Conservation (phyloP, 2,329 filamentous ascomycete species). For the Sporothrix variecibatus region DNA sequence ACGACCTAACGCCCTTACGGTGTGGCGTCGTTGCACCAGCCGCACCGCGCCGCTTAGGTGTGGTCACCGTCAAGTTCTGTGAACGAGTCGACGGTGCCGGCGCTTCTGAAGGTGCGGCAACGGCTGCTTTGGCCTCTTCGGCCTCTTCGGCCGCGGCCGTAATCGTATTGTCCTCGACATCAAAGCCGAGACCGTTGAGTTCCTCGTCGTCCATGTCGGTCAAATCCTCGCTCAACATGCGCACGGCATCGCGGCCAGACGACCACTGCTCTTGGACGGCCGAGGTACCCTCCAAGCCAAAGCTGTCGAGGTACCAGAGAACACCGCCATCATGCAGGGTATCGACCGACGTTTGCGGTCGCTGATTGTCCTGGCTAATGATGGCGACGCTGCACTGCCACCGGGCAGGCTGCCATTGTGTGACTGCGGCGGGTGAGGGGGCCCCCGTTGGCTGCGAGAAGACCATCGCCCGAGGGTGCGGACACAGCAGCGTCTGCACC, state of each 20-base stretch:
- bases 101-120: not conserved
- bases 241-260: slow-evolving; percentile 64
- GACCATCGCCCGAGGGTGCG: not conserved
- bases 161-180: slow-evolving; percentile 53
- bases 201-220: slow-evolving; percentile 93
- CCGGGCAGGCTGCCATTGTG: slow-evolving; percentile 50
- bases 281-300: slow-evolving; percentile 78
- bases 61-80: slow-evolving; percentile 18
- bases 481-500: slow-evolving; percentile 37
- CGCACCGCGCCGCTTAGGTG: slow-evolving; percentile 21
- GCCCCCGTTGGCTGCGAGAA: slow-evolving; percentile 31
- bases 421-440: slow-evolving; percentile 70
- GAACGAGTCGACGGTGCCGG: not conserved
- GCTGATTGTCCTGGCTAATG: not conserved
- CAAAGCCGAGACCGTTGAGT: slow-evolving; percentile 67
- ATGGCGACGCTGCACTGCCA: slow-evolving; percentile 36
- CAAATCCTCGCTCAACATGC: slow-evolving; percentile 77
- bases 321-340: slow-evolving; percentile 73
- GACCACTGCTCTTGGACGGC: slow-evolving; percentile 71
- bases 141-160: slow-evolving; percentile 35
- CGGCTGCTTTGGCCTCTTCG: not conserved
- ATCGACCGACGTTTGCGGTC: slow-evolving; percentile 47
- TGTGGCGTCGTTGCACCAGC: slow-evolving; percentile 23
- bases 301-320: slow-evolving; percentile 83
- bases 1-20: slow-evolving; percentile 40